These are phyloP conservation scores for Rehmannia glutinosa DNA, from an alignment of 257 asterid genomes.

Conservation along the genomic window DNA sequence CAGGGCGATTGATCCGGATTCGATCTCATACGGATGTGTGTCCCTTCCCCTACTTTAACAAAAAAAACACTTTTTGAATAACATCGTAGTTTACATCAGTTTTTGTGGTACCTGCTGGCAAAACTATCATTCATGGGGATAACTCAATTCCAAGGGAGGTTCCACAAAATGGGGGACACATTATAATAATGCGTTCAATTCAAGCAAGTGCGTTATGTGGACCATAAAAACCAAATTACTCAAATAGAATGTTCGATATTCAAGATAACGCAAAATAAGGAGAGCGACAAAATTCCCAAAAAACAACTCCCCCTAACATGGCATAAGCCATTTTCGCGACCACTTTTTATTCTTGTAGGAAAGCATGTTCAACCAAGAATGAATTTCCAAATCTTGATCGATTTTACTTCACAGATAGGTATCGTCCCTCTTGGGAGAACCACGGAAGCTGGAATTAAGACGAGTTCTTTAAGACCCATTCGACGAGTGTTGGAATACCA, in stretches of 20 bases:
- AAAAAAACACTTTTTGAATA: no score
- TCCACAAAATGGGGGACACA: background rate
- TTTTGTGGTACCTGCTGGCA: no score
- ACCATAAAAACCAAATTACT: background rate
- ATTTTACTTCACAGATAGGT: background rate
- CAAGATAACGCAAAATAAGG: background rate
- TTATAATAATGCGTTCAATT: no score
- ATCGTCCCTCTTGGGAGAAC: background rate
- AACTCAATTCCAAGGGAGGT: no score
- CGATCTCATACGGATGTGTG: no score
- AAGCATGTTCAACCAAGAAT: background rate
- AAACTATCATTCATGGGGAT: no score
- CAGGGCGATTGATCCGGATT: no score
- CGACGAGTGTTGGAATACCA: slow-evolving; percentile 77
- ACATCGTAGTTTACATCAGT: no score
- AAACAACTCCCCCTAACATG: background rate
- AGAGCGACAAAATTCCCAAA: no score
- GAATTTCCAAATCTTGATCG: background rate
- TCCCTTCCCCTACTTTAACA: no score
- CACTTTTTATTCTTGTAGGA: background rate
- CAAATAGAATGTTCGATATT: no score
- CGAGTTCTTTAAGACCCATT: slow-evolving; percentile 90
- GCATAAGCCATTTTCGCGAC: background rate
- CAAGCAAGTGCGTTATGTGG: background rate
- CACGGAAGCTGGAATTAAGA: slow-evolving; percentile 21